Base-by-base conservation (phyloP, 331 rosid genomes). In the Stylosanthes scabra region DNA sequence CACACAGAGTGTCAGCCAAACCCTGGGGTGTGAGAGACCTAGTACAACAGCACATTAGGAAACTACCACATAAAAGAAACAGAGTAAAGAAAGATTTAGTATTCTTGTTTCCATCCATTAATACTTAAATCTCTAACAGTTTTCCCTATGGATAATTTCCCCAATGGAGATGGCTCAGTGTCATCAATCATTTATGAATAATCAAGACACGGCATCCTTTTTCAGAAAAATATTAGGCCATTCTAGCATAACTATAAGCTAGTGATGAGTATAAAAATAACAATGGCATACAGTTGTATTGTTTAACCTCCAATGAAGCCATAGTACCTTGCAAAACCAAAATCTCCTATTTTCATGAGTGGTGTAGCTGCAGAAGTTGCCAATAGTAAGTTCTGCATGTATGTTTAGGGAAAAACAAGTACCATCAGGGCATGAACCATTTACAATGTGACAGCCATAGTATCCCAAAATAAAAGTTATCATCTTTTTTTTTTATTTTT, bases 291-390 rank as follows among this genome's bases (percentile, higher is more conserved):
- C 31, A 12, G 63, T 13, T 7, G 69, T 64, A 72, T 63, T 45
- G 54, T 55, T 71, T 52, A 63, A 78, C 49, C 13, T 58, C 47
- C 54, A 28, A 47, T 45, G 51, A 51, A 72, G 55, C 70, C 58
- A 71, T 56, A 77, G 49, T 78, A 92, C 99, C 99, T 88, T 67
- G 98, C 99, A 83, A 95, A 95, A 82, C 97, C 99, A 75, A 95
- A 95, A 89, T 95, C 99, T 57, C 99, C 99, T 25, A 95, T 90
- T 86, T 92, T 95, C 88, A 95, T 39, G 37, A 80, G 74, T 63
- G 96, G 93, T 47, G 72, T 75, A 57, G 61, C 84, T 70, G 82
- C 85, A 70, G 72, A 67, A 34, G 69, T 68, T n/a, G 90, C 80
- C 88, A 95, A 75, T 62, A 95, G 91, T 71, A 95, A 87, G 83